Conservation (phyloP, 2,329 filamentous ascomycete species). For the Botrytis byssoidea region DNA sequence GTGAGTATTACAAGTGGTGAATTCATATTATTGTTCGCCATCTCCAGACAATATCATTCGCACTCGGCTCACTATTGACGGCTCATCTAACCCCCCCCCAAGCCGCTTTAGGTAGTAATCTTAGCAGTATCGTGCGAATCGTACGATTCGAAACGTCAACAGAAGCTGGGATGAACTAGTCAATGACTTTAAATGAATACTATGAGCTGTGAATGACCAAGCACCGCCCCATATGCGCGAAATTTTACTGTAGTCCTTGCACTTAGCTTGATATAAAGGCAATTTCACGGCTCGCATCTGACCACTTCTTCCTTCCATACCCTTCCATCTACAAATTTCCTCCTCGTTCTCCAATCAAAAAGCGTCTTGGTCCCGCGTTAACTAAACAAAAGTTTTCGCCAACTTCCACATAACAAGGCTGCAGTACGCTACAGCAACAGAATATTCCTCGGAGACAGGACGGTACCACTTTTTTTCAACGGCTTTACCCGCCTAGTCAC, state of each 20-base stretch:
- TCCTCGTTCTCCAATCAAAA: background rate
- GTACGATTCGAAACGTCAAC: background rate
- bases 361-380: background rate
- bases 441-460: background rate
- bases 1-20: background rate
- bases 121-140: slow-evolving; percentile 5
- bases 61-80: background rate
- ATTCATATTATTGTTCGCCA: background rate
- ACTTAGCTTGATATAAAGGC: background rate
- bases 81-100: background rate
- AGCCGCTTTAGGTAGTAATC: slow-evolving; percentile 1
- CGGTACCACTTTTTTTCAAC: background rate
- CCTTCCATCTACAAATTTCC: background rate
- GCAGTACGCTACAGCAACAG: background rate
- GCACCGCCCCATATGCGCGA: background rate
- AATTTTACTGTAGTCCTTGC: background rate
- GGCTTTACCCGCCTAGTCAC: background rate
- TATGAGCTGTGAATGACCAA: background rate
- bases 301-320: background rate
- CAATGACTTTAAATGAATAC: slow-evolving; percentile 10
- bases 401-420: background rate
- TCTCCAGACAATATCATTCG: background rate
- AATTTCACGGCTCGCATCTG: background rate
- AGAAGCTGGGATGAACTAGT: background rate
- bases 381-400: background rate